These are phyloP conservation scores for Hypoxylon sp. DNA, from an alignment of 2,329 filamentous ascomycete genomes.

Conservation along the genomic window DNA sequence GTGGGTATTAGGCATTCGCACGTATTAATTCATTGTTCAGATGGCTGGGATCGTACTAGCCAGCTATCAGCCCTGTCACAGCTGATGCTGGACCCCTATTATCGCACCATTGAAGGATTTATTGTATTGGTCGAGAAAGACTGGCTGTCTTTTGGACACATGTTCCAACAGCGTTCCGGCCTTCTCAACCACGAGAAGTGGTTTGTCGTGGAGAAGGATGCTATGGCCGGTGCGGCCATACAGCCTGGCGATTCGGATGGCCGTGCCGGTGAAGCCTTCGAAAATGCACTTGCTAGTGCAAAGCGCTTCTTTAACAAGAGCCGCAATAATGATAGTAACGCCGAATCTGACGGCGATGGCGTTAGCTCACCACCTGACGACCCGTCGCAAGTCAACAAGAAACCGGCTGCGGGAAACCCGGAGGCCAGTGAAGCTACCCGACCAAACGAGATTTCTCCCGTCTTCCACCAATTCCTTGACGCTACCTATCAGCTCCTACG, in stretches of 20 bases:
- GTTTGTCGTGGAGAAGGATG: slow-evolving; percentile 90
- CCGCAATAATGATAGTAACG: slow-evolving; percentile 70
- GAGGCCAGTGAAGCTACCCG: slow-evolving; percentile 78
- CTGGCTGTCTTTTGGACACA: slow-evolving; percentile 97
- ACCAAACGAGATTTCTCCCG: slow-evolving; percentile 92
- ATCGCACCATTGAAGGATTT: slow-evolving; percentile 93
- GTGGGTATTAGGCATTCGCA: slow-evolving; percentile 95
- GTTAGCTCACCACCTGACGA: slow-evolving; percentile 51
- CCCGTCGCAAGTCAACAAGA: slow-evolving; percentile 54
- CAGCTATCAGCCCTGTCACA: slow-evolving; percentile 93
- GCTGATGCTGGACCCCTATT: slow-evolving; percentile 95
- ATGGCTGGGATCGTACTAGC: slow-evolving; percentile 97
- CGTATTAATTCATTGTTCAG: slow-evolving; percentile 96
- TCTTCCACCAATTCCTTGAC: slow-evolving; percentile 98
- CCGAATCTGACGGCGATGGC: slow-evolving; percentile 67
- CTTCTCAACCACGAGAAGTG: slow-evolving; percentile 92
- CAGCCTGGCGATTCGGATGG: slow-evolving; percentile 74
- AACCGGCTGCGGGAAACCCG: slow-evolving; percentile 55
- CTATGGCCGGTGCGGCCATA: slow-evolving; percentile 74
- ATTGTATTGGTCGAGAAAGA: slow-evolving; percentile 97
- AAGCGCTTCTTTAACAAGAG: slow-evolving; percentile 92
- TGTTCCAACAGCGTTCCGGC: slow-evolving; percentile 94
- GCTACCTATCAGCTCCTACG: slow-evolving; percentile 90
- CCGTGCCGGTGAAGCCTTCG: slow-evolving; percentile 79
- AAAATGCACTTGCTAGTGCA: slow-evolving; percentile 86